phyloP scores from a whole-genome alignment of 2,329 filamentous ascomycete genomes.

The Fulvia fulva region DNA sequence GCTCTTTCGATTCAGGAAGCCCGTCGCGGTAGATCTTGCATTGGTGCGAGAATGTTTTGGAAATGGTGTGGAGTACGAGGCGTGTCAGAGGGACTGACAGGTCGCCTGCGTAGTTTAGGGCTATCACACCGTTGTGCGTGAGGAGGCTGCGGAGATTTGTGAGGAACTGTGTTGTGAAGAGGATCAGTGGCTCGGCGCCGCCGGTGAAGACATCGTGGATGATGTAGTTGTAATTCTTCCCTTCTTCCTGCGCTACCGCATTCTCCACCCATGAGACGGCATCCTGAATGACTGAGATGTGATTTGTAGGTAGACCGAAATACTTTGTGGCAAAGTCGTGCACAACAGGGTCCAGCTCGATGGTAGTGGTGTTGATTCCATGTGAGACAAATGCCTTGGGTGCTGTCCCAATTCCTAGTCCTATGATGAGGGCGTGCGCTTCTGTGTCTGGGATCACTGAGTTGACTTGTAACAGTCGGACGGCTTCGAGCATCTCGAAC shows the following conservation, averaged over 20 bases:
- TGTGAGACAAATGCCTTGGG: conserved; percentile 82
- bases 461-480: conserved; percentile 67
- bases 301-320: conserved; percentile 73
- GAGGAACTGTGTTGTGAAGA: conserved; percentile 87
- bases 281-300: conserved; percentile 76
- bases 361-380: conserved; percentile 85
- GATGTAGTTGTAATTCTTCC: conserved; percentile 72
- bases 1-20: conserved; percentile 38
- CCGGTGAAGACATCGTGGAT: conserved; percentile 98
- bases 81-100: conserved; percentile 70
- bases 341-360: conserved; percentile 90
- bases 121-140: conserved; percentile 74
- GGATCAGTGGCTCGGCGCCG: conserved; percentile 79
- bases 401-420: conserved; percentile 87
- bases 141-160: conserved; percentile 66
- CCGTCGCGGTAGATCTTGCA: conserved; percentile 89
- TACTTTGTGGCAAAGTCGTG: conserved; percentile 78
- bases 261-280: conserved; percentile 65
- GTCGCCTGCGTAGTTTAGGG: conserved; percentile 96
- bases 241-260: conserved; percentile 34
- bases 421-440: conserved; percentile 71
- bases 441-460: conserved; percentile 34
- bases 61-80: conserved; percentile 78
- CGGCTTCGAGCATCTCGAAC: conserved; percentile 93
- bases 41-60: conserved; percentile 63